phyloP scores from a whole-genome alignment of 192 early-diverging fungal species.

The Oehlia diaphana region DNA sequence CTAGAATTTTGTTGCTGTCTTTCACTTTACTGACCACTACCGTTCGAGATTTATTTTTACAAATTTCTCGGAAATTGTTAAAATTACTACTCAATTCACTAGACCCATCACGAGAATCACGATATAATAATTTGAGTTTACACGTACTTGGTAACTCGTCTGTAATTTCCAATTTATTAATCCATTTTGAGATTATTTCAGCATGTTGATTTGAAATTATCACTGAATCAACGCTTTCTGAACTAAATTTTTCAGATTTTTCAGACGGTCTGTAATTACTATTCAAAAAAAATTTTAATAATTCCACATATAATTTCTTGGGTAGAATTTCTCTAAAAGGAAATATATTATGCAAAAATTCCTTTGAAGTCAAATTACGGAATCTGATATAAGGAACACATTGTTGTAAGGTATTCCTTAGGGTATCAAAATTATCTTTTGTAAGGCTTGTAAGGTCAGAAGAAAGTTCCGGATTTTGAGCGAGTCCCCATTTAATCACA shows the following conservation, averaged over 20 bases:
- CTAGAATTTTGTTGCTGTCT: neutral
- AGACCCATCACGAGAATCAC: neutral
- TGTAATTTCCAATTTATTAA: neutral
- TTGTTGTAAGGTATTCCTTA: neutral
- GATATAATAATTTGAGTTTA: neutral
- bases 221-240: neutral
- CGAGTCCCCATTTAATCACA: conserved; percentile 6
- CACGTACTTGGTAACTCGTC: neutral
- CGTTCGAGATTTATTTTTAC: neutral
- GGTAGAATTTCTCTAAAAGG: neutral
- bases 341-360: neutral
- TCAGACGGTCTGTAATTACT: too few species aligned
- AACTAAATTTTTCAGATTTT: too few species aligned
- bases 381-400: conserved; percentile 2
- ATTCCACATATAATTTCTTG: neutral
- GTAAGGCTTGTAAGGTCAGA: neutral
- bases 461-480: neutral
- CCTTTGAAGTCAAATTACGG: neutral
- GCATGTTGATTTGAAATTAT: neutral
- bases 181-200: neutral
- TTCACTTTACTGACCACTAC: neutral
- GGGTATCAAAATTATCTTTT: neutral
- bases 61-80: neutral
- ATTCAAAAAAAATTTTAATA: neutral
- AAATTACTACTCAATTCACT: too few species aligned